Evolutionary conservation across 164 flowering plant species (phyloP).

Genomic region (Magnolia sinica): DNA sequence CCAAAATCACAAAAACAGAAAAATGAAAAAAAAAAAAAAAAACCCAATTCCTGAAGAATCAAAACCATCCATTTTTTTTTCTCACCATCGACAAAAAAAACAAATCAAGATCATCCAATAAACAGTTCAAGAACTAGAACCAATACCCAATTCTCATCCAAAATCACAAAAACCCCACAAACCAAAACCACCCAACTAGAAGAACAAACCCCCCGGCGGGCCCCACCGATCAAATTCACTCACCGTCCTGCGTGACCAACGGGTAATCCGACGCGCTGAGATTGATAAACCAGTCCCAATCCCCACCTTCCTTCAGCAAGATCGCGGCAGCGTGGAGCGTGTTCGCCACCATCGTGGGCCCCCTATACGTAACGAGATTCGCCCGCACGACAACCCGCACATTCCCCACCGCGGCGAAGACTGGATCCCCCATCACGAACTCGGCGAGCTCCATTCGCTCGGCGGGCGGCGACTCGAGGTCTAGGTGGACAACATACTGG

Average conservation of each 20-base stretch:
- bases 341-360: slow-evolving; percentile 81
- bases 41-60: not conserved
- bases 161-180: not conserved
- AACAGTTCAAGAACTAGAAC: not conserved
- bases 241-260: slow-evolving; percentile 87
- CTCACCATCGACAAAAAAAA: not conserved
- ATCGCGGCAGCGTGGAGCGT: slow-evolving; percentile 80
- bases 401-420: slow-evolving; percentile 55
- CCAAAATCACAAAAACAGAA: no score
- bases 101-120: not conserved
- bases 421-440: slow-evolving; percentile 39
- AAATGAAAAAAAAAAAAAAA: no score
- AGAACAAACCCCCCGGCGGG: not conserved
- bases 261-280: slow-evolving; percentile 91
- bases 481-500: slow-evolving; percentile 73
- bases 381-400: slow-evolving; percentile 50
- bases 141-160: slow-evolving; percentile 1
- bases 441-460: slow-evolving; percentile 57
- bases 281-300: slow-evolving; percentile 91
- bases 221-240: slow-evolving; percentile 44
- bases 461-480: slow-evolving; percentile 52
- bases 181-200: not conserved
- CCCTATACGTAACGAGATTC: slow-evolving; percentile 80
- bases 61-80: not conserved
- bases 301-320: slow-evolving; percentile 60